Evolutionary conservation across 768 basidiomycete species (phyloP).

Genomic region (Leccinum arenicola): DNA sequence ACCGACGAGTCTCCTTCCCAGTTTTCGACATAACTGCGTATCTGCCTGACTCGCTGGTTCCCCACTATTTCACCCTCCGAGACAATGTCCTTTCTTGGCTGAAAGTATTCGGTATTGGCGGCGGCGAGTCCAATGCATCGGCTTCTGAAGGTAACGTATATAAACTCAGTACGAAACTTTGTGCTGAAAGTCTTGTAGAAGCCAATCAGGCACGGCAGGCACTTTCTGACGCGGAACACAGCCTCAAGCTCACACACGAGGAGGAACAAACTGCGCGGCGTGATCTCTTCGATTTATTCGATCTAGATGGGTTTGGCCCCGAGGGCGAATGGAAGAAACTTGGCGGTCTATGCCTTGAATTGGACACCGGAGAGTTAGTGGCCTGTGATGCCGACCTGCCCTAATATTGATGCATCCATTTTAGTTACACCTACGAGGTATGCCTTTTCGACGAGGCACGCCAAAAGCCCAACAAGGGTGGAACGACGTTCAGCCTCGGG

Average conservation of each 20-base stretch:
- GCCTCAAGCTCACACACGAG: conserved; percentile 48
- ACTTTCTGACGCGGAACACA: conserved; percentile 59
- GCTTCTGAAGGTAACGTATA: conserved; percentile 38
- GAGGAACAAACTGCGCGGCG: conserved; percentile 53
- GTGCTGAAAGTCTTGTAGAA: conserved; percentile 34
- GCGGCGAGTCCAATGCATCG: conserved; percentile 29
- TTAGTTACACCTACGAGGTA: conserved; percentile 89
- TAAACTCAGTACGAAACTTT: neutral
- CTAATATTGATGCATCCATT: conserved; percentile 8
- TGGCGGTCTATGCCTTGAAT: conserved; percentile 74
- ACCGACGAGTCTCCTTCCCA: conserved; percentile 29
- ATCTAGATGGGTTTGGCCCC: conserved; percentile 62
- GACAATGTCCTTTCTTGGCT: conserved; percentile 62
- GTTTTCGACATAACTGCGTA: conserved; percentile 81
- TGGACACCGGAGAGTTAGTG: conserved; percentile 87
- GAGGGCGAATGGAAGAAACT: conserved; percentile 97
- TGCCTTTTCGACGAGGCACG: conserved; percentile 87
- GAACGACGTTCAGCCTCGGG: conserved; percentile 78
- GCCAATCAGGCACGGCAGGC: conserved; percentile 62
- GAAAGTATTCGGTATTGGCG: conserved; percentile 58
- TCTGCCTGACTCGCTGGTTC: conserved; percentile 77
- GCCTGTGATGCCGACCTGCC: neutral
- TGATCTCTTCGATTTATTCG: conserved; percentile 66
- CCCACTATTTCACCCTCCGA: conserved; percentile 68
- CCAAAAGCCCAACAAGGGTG: conserved; percentile 85